phyloP scores from a whole-genome alignment of 2,329 filamentous ascomycete species.

The Fusarium tricinctum region DNA sequence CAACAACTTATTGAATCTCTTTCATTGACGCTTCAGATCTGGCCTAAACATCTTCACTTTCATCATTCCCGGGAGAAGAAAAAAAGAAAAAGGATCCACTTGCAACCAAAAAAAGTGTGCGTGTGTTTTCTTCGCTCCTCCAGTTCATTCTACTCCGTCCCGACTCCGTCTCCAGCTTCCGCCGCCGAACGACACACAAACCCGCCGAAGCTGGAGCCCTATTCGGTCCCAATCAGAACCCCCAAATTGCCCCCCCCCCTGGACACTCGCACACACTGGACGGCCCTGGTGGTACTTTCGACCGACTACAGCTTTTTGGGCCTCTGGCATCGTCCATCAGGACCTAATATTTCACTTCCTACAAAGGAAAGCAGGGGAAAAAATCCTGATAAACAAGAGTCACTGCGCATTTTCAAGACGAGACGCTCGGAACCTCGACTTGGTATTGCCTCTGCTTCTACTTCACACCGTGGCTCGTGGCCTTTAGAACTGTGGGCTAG shows the following conservation, averaged over 20 bases:
- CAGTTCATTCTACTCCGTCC: slow-evolving; percentile 41
- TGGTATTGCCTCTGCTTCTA: slow-evolving; percentile 10
- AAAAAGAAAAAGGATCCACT: slow-evolving; percentile 9
- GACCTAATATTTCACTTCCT: slow-evolving; percentile 39
- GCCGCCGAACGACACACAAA: slow-evolving; percentile 39
- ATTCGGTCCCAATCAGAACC: slow-evolving; percentile 46
- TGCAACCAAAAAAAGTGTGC: slow-evolving; percentile 24
- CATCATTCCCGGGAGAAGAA: slow-evolving; percentile 10
- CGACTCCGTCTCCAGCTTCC: slow-evolving; percentile 42
- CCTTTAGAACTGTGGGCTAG: slow-evolving; percentile 41
- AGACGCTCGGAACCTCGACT: slow-evolving; percentile 22
- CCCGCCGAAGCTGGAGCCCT: slow-evolving; percentile 44
- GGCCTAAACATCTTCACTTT: not conserved
- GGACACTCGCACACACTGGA: slow-evolving; percentile 36
- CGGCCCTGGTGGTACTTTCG: slow-evolving; percentile 41
- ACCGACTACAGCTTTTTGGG: slow-evolving; percentile 44
- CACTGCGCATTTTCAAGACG: slow-evolving; percentile 24
- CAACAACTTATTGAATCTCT: not conserved
- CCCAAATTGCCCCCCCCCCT: slow-evolving; percentile 32
- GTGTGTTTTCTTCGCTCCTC: slow-evolving; percentile 28
- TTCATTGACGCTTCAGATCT: slow-evolving; percentile 1
- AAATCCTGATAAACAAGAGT: slow-evolving; percentile 16
- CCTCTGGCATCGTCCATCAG: slow-evolving; percentile 43
- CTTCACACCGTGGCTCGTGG: slow-evolving; percentile 33
- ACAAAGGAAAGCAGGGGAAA: slow-evolving; percentile 23